A percentile compares a stretch with the other conserved stretches of the same genome.
phyloP scores from a whole-genome alignment of 768 basidiomycete genomes.

The Zangia roseola region DNA sequence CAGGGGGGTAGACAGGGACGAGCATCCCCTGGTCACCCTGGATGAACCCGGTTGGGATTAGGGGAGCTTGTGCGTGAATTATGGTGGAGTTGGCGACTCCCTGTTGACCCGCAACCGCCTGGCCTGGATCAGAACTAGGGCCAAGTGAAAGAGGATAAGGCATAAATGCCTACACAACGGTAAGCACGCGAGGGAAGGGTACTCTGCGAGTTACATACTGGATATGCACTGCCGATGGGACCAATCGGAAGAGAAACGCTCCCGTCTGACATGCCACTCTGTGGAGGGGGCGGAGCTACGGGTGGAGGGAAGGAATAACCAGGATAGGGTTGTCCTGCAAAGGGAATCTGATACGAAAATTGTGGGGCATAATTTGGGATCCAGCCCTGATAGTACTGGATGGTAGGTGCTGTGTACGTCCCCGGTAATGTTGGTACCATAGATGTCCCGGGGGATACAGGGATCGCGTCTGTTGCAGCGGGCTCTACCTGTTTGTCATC shows the following conservation, averaged over 20 bases:
- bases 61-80: slow-evolving; percentile 46
- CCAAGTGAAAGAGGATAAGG: slow-evolving; percentile 45
- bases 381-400: slow-evolving; percentile 56
- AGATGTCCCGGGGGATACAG: slow-evolving; percentile 28
- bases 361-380: slow-evolving; percentile 50
- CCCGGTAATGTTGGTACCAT: slow-evolving; percentile 22
- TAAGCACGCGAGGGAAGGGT: slow-evolving; percentile 8
- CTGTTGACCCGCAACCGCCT: slow-evolving; percentile 10
- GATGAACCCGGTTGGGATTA: slow-evolving; percentile 66
- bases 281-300: slow-evolving; percentile 23
- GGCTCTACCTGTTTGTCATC: slow-evolving; percentile 32
- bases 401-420: slow-evolving; percentile 39
- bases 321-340: slow-evolving; percentile 44
- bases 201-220: slow-evolving; percentile 37
- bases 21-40: slow-evolving; percentile 73
- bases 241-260: slow-evolving; percentile 39
- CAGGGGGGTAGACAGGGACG: slow-evolving; percentile 67
- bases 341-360: slow-evolving; percentile 52
- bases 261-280: slow-evolving; percentile 38
- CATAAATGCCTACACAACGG: slow-evolving; percentile 42
- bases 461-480: slow-evolving; percentile 1
- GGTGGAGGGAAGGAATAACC: slow-evolving; percentile 40
- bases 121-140: slow-evolving; percentile 29
- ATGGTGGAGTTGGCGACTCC: slow-evolving; percentile 14
- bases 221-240: slow-evolving; percentile 39